Evolutionary conservation across 305 asterid species (phyloP), one percentile per base, ranked within the genome.

Genomic region (Plantago coronopus): DNA sequence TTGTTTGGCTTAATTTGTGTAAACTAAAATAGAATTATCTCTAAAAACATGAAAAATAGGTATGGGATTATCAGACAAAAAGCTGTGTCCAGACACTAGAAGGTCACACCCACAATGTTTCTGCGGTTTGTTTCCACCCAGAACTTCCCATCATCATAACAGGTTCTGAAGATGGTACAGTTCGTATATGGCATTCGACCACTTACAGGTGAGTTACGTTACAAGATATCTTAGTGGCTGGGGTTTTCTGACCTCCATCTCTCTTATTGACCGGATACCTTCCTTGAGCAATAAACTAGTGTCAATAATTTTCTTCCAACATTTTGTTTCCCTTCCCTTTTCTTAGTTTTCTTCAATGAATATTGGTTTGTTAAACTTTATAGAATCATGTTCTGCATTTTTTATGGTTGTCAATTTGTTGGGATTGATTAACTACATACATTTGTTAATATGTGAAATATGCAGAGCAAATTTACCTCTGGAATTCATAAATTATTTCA

Each of bases 151-250:
- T 76, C 44, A 70, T 82, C 65, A 77, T 82, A 61, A 79, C 89
- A 37, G 89, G 89, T 59, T 82, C 89, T 38, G 89, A 82, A 77
- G 89, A 82, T 57, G 86, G 89, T 44, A 80, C 89, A 23, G 85
- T 78, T 62, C 85, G 89, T 51, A 76, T 75, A 34, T 82, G 89
- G 89, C 86, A 82, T 64, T 57, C 86, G 62, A 80, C 86, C 55
- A 82, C 85, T 61, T 82, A 82, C 61, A 82, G 89, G 89, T 76
- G 63, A 71, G 62, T 74, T 63, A 44, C 61, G 61, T 57, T 57
- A 47, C 48, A 48, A 19, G 34, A 69, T 62, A 38, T 40, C 57
- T 6, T 25, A 53, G 11, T 53, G 20, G 40, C 34, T 23, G 42
- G 42, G 13, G 13, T 34, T 34, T 34, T 34, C 42, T 34, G 42